phyloP scores from a whole-genome alignment of 495 filamentous ascomycete genomes.

The Lasiosphaeris hirsuta region DNA sequence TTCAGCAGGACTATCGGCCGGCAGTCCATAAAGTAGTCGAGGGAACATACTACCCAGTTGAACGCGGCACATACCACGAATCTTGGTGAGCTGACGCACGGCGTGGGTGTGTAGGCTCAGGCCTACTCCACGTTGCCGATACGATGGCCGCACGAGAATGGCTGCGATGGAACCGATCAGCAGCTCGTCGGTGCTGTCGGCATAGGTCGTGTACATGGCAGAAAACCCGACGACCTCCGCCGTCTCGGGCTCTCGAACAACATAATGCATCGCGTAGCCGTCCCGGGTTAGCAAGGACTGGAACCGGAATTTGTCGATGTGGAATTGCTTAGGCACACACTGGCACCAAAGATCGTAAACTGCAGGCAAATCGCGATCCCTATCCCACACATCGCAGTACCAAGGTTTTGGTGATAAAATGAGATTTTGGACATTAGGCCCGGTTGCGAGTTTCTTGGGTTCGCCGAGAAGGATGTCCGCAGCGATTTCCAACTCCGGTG shows the following conservation, averaged over 20 bases:
- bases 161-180: slow-evolving; percentile 57
- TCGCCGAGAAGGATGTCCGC: slow-evolving; percentile 53
- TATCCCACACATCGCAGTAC: slow-evolving; percentile 47
- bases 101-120: slow-evolving; percentile 56
- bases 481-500: slow-evolving; percentile 50
- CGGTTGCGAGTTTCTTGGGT: slow-evolving; percentile 11
- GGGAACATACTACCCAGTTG: slow-evolving; percentile 62
- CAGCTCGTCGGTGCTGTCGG: slow-evolving; percentile 47
- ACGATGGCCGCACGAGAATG: slow-evolving; percentile 53
- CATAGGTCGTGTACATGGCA: slow-evolving; percentile 58
- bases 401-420: slow-evolving; percentile 41
- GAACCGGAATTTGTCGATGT: slow-evolving; percentile 42
- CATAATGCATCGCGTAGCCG: slow-evolving; percentile 60
- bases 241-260: slow-evolving; percentile 52
- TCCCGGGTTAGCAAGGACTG: slow-evolving; percentile 54
- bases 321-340: slow-evolving; percentile 44
- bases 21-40: slow-evolving; percentile 56
- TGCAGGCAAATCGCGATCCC: slow-evolving; percentile 36
- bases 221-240: slow-evolving; percentile 55
- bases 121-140: slow-evolving; percentile 54
- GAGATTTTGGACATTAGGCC: slow-evolving; percentile 34
- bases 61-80: slow-evolving; percentile 51
- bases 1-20: slow-evolving; percentile 42
- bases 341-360: slow-evolving; percentile 51
- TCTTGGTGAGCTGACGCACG: slow-evolving; percentile 48